These are phyloP conservation scores for Meyerozyma guilliermondii DNA, from an alignment of 1,139 yeast species.

Conservation along the genomic window DNA sequence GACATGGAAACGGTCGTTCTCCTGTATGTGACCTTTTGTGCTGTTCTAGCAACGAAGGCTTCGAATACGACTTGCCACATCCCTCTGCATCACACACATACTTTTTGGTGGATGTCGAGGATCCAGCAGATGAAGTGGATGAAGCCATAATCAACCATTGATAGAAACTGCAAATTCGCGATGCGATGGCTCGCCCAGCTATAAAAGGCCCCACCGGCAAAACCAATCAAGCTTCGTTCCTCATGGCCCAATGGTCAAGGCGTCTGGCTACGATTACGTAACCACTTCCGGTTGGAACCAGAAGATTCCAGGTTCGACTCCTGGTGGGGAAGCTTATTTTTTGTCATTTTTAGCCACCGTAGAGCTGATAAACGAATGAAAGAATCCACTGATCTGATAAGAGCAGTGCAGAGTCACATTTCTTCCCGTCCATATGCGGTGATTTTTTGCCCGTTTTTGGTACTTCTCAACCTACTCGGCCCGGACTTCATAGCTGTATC, in stretches of 20 bases:
- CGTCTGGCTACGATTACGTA: conserved; percentile 50
- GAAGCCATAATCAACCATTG: conserved; percentile 1
- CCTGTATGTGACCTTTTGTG: conserved; percentile 78
- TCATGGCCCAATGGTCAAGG: conserved; percentile 56
- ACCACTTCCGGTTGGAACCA: conserved; percentile 58
- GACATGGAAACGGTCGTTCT: conserved; percentile 71
- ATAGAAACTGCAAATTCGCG: not conserved
- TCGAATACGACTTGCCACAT: conserved; percentile 71
- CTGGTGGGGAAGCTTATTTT: conserved; percentile 81
- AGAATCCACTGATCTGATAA: too few relatives aligned
- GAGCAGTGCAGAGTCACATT: too few relatives aligned
- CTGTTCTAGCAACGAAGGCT: conserved; percentile 80
- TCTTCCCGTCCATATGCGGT: not conserved
- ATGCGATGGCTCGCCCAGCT: not conserved
- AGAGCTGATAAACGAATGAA: too few relatives aligned
- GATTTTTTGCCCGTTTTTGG: too few relatives aligned
- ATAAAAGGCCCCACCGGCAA: not conserved
- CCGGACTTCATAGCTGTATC: conserved; percentile 1
- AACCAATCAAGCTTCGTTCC: conserved; percentile 38
- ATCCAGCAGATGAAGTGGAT: conserved; percentile 1
- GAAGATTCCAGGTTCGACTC: conserved; percentile 95
- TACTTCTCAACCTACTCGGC: not conserved
- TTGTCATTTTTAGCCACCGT: not conserved
- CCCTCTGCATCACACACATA: conserved; percentile 57
- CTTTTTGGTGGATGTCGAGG: conserved; percentile 36